Evolutionary conservation across 805 yeast genomes (phyloP).

Genomic region (Candida coquimbonensis): DNA sequence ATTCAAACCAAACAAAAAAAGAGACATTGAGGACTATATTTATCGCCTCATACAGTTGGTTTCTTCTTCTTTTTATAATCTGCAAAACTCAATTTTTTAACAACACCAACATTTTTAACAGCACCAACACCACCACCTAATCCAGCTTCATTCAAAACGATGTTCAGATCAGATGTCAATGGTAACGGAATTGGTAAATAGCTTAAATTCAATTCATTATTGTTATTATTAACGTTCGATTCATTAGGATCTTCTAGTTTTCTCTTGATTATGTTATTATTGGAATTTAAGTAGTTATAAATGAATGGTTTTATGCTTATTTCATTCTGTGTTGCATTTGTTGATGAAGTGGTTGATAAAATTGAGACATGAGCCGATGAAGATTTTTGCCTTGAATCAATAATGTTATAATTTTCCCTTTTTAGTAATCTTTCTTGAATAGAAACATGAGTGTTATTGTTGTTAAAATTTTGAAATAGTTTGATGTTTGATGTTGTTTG

Average conservation of each 20-base stretch:
- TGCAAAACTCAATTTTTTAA: conserved; percentile 64
- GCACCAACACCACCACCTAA: background rate
- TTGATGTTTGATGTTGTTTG: conserved; percentile 20
- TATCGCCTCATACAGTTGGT: conserved; percentile 5
- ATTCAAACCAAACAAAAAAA: background rate
- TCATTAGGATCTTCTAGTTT: conserved; percentile 6
- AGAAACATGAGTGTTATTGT: conserved; percentile 20
- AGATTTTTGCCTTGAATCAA: conserved; percentile 7
- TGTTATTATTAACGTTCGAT: no score
- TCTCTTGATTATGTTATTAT: conserved; percentile 8
- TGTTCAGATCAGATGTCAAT: conserved; percentile 38
- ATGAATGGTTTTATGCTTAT: conserved; percentile 17
- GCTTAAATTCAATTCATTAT: conserved; percentile 5
- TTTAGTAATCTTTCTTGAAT: conserved; percentile 25
- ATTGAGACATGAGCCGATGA: conserved; percentile 1
- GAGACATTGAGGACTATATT: background rate
- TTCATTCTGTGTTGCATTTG: conserved; percentile 8
- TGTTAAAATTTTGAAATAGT: conserved; percentile 25
- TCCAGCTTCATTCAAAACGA: conserved; percentile 54
- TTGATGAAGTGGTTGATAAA: conserved; percentile 1
- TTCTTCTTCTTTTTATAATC: conserved; percentile 59
- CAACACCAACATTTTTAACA: conserved; percentile 18
- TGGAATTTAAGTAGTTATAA: conserved; percentile 9
- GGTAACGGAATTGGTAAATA: conserved; percentile 25
- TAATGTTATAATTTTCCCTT: conserved; percentile 18